phyloP scores from a whole-genome alignment of 139 green algal species.

The Chlorella sp. region DNA sequence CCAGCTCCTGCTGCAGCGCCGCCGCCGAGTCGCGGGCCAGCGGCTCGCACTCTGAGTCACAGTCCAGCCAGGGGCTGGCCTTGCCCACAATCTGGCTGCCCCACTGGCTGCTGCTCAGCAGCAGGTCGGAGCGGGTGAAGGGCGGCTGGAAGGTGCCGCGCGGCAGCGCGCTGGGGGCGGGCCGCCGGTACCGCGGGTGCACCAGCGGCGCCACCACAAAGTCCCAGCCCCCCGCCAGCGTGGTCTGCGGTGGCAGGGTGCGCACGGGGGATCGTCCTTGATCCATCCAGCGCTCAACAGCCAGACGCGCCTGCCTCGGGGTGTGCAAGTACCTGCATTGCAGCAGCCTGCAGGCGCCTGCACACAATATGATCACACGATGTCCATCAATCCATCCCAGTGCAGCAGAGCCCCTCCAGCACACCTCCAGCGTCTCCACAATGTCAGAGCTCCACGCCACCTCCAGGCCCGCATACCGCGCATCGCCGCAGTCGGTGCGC shows the following conservation, averaged over 20 bases:
- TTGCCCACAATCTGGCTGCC: conserved; percentile 80
- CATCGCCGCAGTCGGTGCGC: conserved; percentile 85
- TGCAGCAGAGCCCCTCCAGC: not conserved
- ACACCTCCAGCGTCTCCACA: conserved; percentile 65
- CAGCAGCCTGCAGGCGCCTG: too few relatives aligned
- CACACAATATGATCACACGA: too few relatives aligned
- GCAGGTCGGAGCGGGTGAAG: conserved; percentile 69
- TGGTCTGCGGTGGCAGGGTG: conserved; percentile 51
- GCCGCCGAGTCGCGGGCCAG: conserved; percentile 56
- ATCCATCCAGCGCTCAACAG: too few relatives aligned
- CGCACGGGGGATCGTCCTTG: too few relatives aligned
- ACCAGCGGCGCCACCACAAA: conserved; percentile 88
- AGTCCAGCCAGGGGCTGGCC: conserved; percentile 82
- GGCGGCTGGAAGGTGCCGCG: conserved; percentile 48
- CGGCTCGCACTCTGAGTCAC: conserved; percentile 59
- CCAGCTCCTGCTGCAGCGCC: conserved; percentile 84
- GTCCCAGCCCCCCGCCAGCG: conserved; percentile 86
- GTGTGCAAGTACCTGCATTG: too few relatives aligned
- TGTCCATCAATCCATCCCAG: too few relatives aligned
- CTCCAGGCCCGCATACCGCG: conserved; percentile 84
- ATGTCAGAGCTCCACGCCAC: conserved; percentile 67
- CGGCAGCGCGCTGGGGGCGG: conserved; percentile 25
- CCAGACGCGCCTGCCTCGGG: too few relatives aligned
- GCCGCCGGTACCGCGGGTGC: conserved; percentile 51
- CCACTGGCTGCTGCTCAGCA: conserved; percentile 70